Base-by-base conservation (phyloP, 2,329 filamentous ascomycete genomes). In the Paecilomyces niveus region DNA sequence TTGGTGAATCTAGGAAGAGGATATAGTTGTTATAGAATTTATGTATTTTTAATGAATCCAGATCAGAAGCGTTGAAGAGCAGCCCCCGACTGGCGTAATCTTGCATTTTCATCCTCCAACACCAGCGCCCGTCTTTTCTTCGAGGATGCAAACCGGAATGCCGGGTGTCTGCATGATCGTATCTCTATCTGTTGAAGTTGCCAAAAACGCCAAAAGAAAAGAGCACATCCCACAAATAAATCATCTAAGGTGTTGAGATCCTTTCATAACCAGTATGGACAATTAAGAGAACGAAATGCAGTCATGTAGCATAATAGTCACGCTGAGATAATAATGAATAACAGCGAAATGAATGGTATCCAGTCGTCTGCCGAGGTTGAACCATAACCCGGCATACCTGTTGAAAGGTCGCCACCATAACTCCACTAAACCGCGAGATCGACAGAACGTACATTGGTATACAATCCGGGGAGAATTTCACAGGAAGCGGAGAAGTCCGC, bases 391-490 rank as follows among this genome's bases (percentile, higher is more conserved):
- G 62, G 65, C 63, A 61, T 66, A 72, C 72, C 72, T 75, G 72
- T 75, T 75, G 72, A 75, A 70, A 74, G 72, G 72, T 72, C 63
- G 57, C 66, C 64, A 57, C 70, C 69, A 64, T 62, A 74, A 74
- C 71, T 73, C 72, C 71, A 61, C 39, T 9, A 68, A 61, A 58
- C 63, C 65, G 39, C 18, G 39, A 45, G 39, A 45, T 45, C 39
- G 39, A 45, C 39, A 45, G 39, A 55, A n/a, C 35, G 51, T 55
- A 33, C 0, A 18, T 54, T 50, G 26, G 51, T 33, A 7, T 24
- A 32, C 51, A 39, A 31, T 15, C 26, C 39, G 4, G 15, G n/a
- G 39, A 21, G 11, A 10, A 45, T 45, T 45, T n/a, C 39, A 18
- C 18, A 18, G 21, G n/a, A 45, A 45, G 6, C 6, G 8, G n/a